phyloP scores from a whole-genome alignment of 2,329 filamentous ascomycete species.

The Juglanconis oblonga region DNA sequence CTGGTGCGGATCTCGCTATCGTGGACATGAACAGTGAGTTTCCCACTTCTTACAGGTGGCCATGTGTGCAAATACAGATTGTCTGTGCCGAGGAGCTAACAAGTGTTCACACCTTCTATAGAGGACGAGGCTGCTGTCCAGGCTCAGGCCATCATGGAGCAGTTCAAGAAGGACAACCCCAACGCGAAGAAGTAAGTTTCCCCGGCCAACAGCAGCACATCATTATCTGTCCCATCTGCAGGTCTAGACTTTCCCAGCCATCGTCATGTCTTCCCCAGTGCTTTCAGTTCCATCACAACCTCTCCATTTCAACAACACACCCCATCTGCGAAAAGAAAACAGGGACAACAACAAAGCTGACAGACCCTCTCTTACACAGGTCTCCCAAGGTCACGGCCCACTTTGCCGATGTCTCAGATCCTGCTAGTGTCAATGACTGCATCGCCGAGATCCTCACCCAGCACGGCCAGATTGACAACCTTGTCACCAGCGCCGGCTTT shows the following conservation, averaged over 20 bases:
- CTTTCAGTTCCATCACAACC: background rate
- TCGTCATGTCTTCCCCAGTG: background rate
- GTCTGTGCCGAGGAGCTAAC: background rate
- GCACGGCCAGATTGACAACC: conserved; percentile 83
- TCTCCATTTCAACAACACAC: background rate
- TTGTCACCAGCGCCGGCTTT: conserved; percentile 95
- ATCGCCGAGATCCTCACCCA: conserved; percentile 65
- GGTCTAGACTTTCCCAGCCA: background rate
- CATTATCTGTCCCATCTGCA: background rate
- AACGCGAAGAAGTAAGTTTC: conserved; percentile 59
- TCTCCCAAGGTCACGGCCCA: conserved; percentile 85
- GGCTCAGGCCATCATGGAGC: conserved; percentile 68
- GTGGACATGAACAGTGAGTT: conserved; percentile 86
- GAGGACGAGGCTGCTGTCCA: conserved; percentile 81
- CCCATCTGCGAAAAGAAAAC: background rate
- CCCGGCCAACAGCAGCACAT: background rate
- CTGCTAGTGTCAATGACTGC: conserved; percentile 71
- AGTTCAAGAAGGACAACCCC: conserved; percentile 78
- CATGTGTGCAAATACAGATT: background rate
- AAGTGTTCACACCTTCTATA: conserved; percentile 30
- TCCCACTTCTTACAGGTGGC: background rate
- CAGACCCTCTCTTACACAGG: conserved; percentile 34
- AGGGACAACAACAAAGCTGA: background rate
- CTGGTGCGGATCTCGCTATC: conserved; percentile 84
- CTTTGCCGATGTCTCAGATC: conserved; percentile 81